Percentiles rank a stretch among this genome's conserved stretches.
Evolutionary conservation across 163 green algal genomes (phyloP).

Genomic region (Scenedesmus sp.): DNA sequence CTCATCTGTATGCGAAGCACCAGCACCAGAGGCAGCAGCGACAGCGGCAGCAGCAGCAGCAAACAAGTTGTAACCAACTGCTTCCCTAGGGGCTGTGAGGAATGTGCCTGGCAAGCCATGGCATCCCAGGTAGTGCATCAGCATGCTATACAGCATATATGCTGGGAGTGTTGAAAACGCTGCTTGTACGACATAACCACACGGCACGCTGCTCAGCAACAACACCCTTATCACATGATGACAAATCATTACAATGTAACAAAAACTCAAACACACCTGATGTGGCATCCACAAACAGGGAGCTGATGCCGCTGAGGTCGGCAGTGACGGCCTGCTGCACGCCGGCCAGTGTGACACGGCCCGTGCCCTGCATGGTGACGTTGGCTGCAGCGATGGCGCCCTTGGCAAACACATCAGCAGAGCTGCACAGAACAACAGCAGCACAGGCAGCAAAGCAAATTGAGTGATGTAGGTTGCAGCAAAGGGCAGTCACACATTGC

Average conservation of each 20-base stretch:
- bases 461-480: no score
- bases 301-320: constrained; percentile 2
- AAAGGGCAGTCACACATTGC: no score
- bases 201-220: no score
- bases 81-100: no score
- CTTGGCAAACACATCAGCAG: constrained; percentile 44
- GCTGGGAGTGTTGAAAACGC: neutral
- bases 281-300: constrained; percentile 13
- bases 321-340: neutral
- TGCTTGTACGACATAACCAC: no score
- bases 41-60: neutral
- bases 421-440: neutral
- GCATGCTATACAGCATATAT: neutral
- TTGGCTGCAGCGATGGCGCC: constrained; percentile 15
- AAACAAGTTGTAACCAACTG: no score
- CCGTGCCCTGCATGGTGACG: neutral
- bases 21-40: neutral
- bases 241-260: no score
- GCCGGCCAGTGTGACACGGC: constrained; percentile 14
- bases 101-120: no score
- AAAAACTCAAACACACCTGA: neutral
- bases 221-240: no score
- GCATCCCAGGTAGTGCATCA: no score
- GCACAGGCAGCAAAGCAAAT: neutral
- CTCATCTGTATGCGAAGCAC: neutral